Conservation (phyloP, 352 stramenopile genomes). For the Phytophthora lateralis region DNA sequence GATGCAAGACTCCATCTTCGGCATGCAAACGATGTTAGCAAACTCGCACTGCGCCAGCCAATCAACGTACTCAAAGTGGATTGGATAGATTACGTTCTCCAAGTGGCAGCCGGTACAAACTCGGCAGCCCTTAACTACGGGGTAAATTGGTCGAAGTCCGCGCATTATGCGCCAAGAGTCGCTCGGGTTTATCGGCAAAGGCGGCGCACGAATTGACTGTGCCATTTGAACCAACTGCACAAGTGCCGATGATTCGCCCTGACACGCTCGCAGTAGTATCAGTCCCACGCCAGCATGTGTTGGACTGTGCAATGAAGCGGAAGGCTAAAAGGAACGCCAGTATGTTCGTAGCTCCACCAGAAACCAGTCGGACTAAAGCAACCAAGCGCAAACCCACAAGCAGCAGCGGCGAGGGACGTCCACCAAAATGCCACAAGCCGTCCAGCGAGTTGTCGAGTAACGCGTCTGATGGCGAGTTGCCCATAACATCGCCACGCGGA, state of each 20-base stretch:
- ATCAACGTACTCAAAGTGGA: constrained; percentile 5
- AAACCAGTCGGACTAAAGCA: not conserved
- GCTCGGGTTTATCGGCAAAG: not conserved
- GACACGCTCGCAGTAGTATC: not conserved
- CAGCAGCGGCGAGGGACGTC: not conserved
- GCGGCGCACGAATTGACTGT: not conserved
- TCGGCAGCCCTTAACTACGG: not conserved
- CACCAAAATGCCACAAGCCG: not conserved
- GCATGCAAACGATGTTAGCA: not conserved
- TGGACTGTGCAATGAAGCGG: not conserved
- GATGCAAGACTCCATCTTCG: constrained; percentile 1
- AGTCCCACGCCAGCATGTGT: not conserved
- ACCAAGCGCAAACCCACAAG: not conserved
- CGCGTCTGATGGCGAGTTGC: not conserved
- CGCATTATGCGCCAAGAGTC: not conserved
- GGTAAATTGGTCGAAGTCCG: not conserved
- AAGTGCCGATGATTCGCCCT: not conserved
- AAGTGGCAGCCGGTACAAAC: not conserved
- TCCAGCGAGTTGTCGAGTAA: not conserved
- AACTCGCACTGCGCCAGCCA: not conserved
- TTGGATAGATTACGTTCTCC: constrained; percentile 6
- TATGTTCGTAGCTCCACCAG: not conserved
- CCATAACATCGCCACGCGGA: not conserved
- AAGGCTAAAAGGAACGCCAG: not conserved
- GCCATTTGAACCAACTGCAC: not conserved